Base-by-base conservation (phyloP, 2,329 filamentous ascomycete genomes). In the Sclerotinia spermophila region DNA sequence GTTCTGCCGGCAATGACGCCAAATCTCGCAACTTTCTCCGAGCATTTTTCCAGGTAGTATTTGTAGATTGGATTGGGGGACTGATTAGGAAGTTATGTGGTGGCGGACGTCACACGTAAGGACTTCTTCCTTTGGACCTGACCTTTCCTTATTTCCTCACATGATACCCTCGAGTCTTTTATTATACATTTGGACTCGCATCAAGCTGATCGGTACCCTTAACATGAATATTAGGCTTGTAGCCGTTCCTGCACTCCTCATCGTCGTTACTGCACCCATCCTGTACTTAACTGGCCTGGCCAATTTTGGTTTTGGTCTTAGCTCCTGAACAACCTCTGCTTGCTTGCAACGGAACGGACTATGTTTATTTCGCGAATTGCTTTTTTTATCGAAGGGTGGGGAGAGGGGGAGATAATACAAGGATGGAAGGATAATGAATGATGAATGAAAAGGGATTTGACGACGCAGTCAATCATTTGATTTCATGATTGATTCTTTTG, bases 321-420 rank as follows among this genome's bases (percentile, higher is more conserved):
- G 15, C 40, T 68, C 66, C 42, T 53, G 45, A 40, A 66, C 10
- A 86, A 86, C 77, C 0, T 79, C 88, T 21, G 79, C 81, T 2
- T 85, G 87, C 51, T 86, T 85, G 10, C 82, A 59, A 88, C 38
- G 38, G 24, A 24, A 74, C 88, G 2, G 86, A 88, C 75, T 88
- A 89, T 73, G 83, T 87, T 45, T 82, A 87, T 73, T 79, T 88
- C 1, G 86, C 86, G 33, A 21, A 65, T 65, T 53, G 56, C 35
- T n/a, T 13, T 17, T 17, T 53, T 53, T 66, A 35, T 15, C 15
- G 17, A 40, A 27, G 24, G 48, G 48, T 11, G 24, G 11, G 17
- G 40, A 42, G 55, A n/a, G 33, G 11, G 33, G n/a, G 62, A n/a
- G 27, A 51, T 66, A 38, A 66, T 66, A n/a, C 10, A 42, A 19